Base-by-base conservation (phyloP, 2,329 filamentous ascomycete species). In the Ophiostoma triangulosporum region DNA sequence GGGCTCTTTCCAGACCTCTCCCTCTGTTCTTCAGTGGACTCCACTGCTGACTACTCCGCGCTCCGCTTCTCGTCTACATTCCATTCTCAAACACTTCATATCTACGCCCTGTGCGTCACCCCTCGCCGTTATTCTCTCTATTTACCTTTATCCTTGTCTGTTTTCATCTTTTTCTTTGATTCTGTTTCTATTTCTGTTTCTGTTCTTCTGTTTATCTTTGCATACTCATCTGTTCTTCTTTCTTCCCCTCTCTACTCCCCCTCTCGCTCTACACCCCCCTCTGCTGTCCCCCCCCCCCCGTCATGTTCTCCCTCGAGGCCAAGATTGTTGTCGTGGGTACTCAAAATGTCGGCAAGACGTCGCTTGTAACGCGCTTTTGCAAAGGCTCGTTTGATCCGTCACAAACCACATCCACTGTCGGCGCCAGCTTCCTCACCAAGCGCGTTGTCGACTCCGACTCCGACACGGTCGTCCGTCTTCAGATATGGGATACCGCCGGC, bases 401-500 rank as follows among this genome's bases (percentile, higher is more conserved):
- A n/a, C 70, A 80, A 64, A 73, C 73, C 46, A 78, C 75, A 3
- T 85, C 82, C 5, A 90, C 86, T n/a, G 81, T 90, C 55, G 86
- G 86, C 64, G 86, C 86, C 27, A 86, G 81, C 64, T 89, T 89
- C 67, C 74, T 88, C 65, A 86, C 86, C 43, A 89, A 89, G 69
- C 80, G 83, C 63, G 83, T 89, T 56, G 75, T 86, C 60, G 90
- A 96, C 68, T 81, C 80, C 57, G 87, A 95, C 65, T 87, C 84
- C 22, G 87, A 91, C 62, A 93, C 88, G 1, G 76, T 86, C 24
- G 88, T 96, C 33, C 81, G 90, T n/a, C 74, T 96, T 35, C 90
- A 96, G 65, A 94, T 96, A 60, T 96, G 90, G 90, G 90, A 96
- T 33, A 35, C 65, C 74, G 81, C 91, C 54, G 91, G 91, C 57